phyloP scores from a whole-genome alignment of 179 eudicot genomes.

The Actinidia polygama region DNA sequence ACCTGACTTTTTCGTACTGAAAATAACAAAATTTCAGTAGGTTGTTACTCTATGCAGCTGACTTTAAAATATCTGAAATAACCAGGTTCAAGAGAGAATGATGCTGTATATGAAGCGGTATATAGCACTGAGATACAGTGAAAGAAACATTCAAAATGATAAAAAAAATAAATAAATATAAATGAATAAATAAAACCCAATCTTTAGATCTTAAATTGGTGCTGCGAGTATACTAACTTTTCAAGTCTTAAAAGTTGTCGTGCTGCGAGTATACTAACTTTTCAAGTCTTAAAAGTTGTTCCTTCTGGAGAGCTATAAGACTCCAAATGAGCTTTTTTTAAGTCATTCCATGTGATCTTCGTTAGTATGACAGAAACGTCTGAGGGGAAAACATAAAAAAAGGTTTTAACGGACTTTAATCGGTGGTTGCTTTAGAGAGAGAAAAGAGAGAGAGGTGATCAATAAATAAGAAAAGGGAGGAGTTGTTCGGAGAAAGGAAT shows the following conservation, averaged over 20 bases:
- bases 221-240: neutral
- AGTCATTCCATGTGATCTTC: constrained; percentile 12
- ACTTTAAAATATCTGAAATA: too few species aligned
- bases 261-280: neutral
- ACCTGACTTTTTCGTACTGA: too few species aligned
- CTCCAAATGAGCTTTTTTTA: neutral
- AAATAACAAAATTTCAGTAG: too few species aligned
- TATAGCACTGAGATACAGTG: too few species aligned
- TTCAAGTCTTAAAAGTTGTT: neutral
- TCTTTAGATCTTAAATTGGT: neutral
- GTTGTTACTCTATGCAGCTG: too few species aligned
- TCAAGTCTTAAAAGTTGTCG: neutral
- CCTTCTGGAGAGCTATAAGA: neutral
- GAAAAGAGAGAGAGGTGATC: neutral
- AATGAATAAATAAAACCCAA: neutral
- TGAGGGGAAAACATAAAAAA: neutral
- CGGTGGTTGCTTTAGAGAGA: neutral
- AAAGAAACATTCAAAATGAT: too few species aligned
- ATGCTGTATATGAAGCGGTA: too few species aligned
- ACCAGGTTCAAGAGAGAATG: too few species aligned
- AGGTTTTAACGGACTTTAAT: neutral
- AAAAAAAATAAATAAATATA: too few species aligned
- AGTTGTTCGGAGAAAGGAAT: constrained; percentile 18
- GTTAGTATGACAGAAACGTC: too few species aligned
- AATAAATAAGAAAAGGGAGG: constrained; percentile 21